These are phyloP conservation scores for Neostapfia colusana DNA, from an alignment of 176 grass and related monocot genomes.

Conservation along the genomic window DNA sequence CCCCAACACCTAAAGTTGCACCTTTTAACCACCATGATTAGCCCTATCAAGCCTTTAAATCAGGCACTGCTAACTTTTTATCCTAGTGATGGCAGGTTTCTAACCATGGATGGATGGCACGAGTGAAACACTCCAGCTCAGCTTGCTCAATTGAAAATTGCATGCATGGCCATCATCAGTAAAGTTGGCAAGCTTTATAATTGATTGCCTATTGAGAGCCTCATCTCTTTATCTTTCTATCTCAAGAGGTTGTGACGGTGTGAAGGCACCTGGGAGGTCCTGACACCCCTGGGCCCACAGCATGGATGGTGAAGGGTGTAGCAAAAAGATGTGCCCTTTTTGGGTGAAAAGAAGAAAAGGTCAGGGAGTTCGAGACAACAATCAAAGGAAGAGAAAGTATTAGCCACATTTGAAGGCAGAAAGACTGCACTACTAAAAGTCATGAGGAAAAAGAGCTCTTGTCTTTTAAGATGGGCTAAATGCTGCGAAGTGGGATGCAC, in stretches of 20 bases:
- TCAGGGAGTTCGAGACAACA: slow-evolving; percentile 66
- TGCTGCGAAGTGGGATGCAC: slow-evolving; percentile 66
- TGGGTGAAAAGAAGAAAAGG: slow-evolving; percentile 47
- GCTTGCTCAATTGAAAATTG: slow-evolving; percentile 33
- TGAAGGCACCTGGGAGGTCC: slow-evolving; percentile 46
- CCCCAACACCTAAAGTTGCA: slow-evolving; percentile 38
- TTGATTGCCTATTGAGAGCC: slow-evolving; percentile 44
- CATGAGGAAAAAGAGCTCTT: slow-evolving; percentile 53
- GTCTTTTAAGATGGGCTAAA: slow-evolving; percentile 63
- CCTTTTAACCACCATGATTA: slow-evolving; percentile 64
- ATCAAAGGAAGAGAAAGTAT: slow-evolving; percentile 72
- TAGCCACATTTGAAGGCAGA: slow-evolving; percentile 64
- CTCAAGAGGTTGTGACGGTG: slow-evolving; percentile 4
- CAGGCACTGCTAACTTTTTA: neutral
- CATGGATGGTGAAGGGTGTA: slow-evolving; percentile 43
- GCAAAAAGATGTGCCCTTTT: slow-evolving; percentile 48
- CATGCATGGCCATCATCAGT: slow-evolving; percentile 20
- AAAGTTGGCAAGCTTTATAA: slow-evolving; percentile 57
- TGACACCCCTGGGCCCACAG: slow-evolving; percentile 43
- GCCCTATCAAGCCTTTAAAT: slow-evolving; percentile 47
- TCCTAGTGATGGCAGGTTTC: slow-evolving; percentile 22
- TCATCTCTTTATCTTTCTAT: slow-evolving; percentile 17
- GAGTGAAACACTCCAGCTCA: slow-evolving; percentile 44
- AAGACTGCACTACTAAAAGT: slow-evolving; percentile 73
- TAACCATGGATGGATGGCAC: slow-evolving; percentile 43